Percentiles rank a stretch among this genome's conserved stretches.
These are phyloP conservation scores for Cystobasidiopsis lactophilus DNA, from an alignment of 768 basidiomycete genomes.

Conservation along the genomic window DNA sequence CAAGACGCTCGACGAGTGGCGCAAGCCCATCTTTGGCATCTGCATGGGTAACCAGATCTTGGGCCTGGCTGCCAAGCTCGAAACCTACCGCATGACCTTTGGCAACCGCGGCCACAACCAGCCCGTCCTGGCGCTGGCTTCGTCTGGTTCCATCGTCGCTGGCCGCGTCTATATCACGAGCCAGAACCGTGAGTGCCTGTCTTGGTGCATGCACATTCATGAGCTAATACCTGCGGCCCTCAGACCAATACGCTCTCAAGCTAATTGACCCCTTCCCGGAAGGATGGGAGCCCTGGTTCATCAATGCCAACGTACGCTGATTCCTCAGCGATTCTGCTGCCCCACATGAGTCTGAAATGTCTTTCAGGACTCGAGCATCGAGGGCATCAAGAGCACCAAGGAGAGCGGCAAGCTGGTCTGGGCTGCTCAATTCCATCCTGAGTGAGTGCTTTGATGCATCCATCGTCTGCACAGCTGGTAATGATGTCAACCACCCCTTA, in stretches of 20 bases:
- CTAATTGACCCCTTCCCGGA: constrained; percentile 83
- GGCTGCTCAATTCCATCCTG: constrained; percentile 99
- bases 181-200: constrained; percentile 31
- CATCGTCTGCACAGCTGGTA: not conserved
- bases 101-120: constrained; percentile 99
- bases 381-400: constrained; percentile 85
- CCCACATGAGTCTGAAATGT: not conserved
- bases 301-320: constrained; percentile 73
- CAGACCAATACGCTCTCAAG: constrained; percentile 92
- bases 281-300: constrained; percentile 98
- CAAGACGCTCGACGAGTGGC: constrained; percentile 63
- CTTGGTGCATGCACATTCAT: constrained; percentile 1
- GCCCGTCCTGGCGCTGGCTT: constrained; percentile 87
- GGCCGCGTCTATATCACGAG: constrained; percentile 94
- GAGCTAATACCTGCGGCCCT: not conserved
- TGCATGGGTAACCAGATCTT: constrained; percentile 99
- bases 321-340: not conserved
- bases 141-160: constrained; percentile 74
- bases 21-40: constrained; percentile 85
- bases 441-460: constrained; percentile 23
- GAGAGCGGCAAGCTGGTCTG: constrained; percentile 78
- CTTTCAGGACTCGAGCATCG: constrained; percentile 63
- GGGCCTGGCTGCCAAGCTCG: constrained; percentile 87
- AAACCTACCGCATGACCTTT: constrained; percentile 95
- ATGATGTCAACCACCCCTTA: not conserved